These are phyloP conservation scores for Chamaecrista fasciculata DNA, from an alignment of 306 rosid genomes.

Conservation along the genomic window DNA sequence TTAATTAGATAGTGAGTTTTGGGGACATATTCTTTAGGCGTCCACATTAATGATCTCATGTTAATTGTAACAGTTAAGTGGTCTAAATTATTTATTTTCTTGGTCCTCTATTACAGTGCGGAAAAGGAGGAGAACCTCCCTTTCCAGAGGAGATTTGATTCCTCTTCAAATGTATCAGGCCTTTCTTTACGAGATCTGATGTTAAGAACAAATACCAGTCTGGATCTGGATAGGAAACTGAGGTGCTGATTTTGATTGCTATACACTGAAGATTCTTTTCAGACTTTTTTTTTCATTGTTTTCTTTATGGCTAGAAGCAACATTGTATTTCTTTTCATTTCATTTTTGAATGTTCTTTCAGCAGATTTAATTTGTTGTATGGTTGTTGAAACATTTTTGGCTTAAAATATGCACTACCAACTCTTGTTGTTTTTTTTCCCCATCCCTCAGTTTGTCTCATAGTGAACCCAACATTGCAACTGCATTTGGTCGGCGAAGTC, in stretches of 20 bases:
- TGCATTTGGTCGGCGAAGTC: slow-evolving; percentile 90
- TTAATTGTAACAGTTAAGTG: neutral
- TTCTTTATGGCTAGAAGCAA: slow-evolving; percentile 11
- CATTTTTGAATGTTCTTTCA: slow-evolving; percentile 17
- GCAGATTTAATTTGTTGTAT: slow-evolving; percentile 8
- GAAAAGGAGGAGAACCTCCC: slow-evolving; percentile 76
- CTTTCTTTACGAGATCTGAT: slow-evolving; percentile 72
- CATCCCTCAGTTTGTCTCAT: slow-evolving; percentile 83
- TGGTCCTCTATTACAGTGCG: slow-evolving; percentile 41
- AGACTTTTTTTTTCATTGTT: slow-evolving; percentile 4
- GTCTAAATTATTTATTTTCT: slow-evolving; percentile 29
- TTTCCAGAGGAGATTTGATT: slow-evolving; percentile 70
- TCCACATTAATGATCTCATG: neutral
- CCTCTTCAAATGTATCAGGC: slow-evolving; percentile 60
- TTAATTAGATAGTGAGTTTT: neutral
- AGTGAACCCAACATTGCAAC: slow-evolving; percentile 98
- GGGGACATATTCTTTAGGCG: neutral
- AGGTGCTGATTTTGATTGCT: slow-evolving; percentile 44
- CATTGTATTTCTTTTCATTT: neutral
- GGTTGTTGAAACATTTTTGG: slow-evolving; percentile 27
- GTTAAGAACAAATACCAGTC: slow-evolving; percentile 61
- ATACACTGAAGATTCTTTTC: slow-evolving; percentile 5
- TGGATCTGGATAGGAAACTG: slow-evolving; percentile 72
- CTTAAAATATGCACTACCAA: slow-evolving; percentile 34
- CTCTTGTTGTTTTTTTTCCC: slow-evolving; percentile 43